phyloP scores from a whole-genome alignment of 2,329 filamentous ascomycete genomes.

The Cadophora luteo-olivacea region DNA sequence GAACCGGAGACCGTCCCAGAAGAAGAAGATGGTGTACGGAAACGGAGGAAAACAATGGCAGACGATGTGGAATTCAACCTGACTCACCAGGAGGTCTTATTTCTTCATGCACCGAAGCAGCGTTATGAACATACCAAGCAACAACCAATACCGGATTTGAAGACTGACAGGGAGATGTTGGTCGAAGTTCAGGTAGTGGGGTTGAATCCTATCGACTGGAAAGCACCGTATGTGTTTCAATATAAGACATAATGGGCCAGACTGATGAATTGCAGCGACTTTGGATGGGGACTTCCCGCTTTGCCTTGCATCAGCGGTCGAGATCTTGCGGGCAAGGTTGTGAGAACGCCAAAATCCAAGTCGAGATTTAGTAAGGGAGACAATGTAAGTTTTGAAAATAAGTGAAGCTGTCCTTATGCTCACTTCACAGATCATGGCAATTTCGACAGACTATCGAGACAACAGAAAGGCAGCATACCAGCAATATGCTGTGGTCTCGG shows the following conservation, averaged over 20 bases:
- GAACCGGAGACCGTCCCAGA: conserved; percentile 36
- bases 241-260: conserved; percentile 59
- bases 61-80: conserved; percentile 24
- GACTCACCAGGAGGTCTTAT: conserved; percentile 52
- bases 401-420: conserved; percentile 31
- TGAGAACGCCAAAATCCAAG: conserved; percentile 51
- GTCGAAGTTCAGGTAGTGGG: conserved; percentile 66
- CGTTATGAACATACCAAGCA: conserved; percentile 54
- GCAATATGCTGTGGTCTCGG: conserved; percentile 58
- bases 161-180: conserved; percentile 64
- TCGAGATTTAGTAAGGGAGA: conserved; percentile 62
- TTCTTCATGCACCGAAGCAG: conserved; percentile 57
- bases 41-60: conserved; percentile 20
- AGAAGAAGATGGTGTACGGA: conserved; percentile 23
- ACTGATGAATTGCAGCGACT: conserved; percentile 60
- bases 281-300: conserved; percentile 42
- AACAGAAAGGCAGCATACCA: conserved; percentile 43
- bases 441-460: conserved; percentile 45
- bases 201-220: conserved; percentile 83
- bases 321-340: conserved; percentile 71
- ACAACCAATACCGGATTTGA: conserved; percentile 55
- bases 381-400: conserved; percentile 48
- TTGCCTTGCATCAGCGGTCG: conserved; percentile 43
- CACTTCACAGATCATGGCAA: conserved; percentile 44
- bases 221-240: conserved; percentile 78